Evolutionary conservation across 305 asterid genomes (phyloP).

Genomic region (Fraxinus sp.): DNA sequence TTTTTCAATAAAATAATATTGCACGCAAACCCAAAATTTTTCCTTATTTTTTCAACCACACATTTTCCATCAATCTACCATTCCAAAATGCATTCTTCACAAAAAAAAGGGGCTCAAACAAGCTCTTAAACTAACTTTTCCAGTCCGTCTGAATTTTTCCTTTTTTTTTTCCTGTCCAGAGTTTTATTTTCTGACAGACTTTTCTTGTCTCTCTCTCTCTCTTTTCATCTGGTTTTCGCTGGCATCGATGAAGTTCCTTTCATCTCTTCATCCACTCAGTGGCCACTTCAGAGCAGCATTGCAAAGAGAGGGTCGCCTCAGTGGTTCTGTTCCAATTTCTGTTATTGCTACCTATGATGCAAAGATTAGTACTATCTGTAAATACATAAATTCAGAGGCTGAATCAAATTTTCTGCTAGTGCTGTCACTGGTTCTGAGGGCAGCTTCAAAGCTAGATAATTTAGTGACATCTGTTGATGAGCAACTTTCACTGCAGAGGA

Average conservation of each 20-base stretch:
- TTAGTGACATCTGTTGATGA: constrained; percentile 43
- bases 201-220: background rate
- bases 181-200: background rate
- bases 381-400: constrained; percentile 55
- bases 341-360: constrained; percentile 69
- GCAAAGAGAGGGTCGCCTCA: constrained; percentile 54
- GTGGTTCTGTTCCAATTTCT: constrained; percentile 70
- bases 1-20: too few species aligned
- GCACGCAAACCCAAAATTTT: background rate
- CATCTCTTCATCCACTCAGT: constrained; percentile 72
- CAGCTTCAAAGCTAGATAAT: constrained; percentile 56
- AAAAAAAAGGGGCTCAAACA: too few species aligned
- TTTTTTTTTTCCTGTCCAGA: background rate
- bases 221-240: constrained; percentile 8
- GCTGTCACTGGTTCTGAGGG: constrained; percentile 55
- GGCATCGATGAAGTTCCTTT: constrained; percentile 62
- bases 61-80: background rate
- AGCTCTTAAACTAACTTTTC: background rate
- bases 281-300: constrained; percentile 86
- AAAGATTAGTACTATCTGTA: constrained; percentile 63
- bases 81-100: background rate
- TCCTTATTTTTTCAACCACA: background rate
- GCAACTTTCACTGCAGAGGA: constrained; percentile 63
- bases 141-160: background rate
- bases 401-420: constrained; percentile 52